Base-by-base conservation (phyloP, 2,329 filamentous ascomycete genomes). In the Colletotrichum spinosum region DNA sequence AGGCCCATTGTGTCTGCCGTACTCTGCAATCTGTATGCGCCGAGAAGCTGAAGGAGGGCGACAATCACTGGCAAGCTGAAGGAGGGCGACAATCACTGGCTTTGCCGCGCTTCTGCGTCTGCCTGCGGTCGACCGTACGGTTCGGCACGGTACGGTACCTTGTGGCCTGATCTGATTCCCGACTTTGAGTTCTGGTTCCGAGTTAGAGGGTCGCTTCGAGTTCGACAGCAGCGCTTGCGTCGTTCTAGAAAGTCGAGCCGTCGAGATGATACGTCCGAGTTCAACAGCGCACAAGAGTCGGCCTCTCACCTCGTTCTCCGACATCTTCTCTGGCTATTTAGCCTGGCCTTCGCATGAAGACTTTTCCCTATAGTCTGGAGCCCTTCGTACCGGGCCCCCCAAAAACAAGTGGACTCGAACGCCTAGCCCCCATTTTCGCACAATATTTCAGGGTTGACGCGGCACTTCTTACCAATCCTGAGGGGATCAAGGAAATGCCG, bases 1-100 rank as follows among this genome's bases (percentile, higher is more conserved):
- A 79, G 79, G 50, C 73, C 71, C 79, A 80, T 80, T 41, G 61
- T 51, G 39, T 52, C 39, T 60, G 45, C 38, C 49, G 55, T 42
- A 38, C 44, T 46, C 25, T 25, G 25, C 25, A 25, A 25, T 25
- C 25, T 25, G 25, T 25, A 54, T 49, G 45, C 12, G 49, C 55
- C 60, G 60, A 50, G 55, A 48, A 35, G 42, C 13, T 11, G 37
- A 51, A 34, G 13, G 25, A 17, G 45, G 25, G 33, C 37, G 12
- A 25, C 5, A 42, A 62, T 48, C 52, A 60, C 49, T 58, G 34
- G 39, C 46, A 48, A 35, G 42, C 13, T 11, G 37, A 51, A 34
- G 13, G 25, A 17, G 45, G 25, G 33, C 37, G 12, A 25, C 5
- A 42, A 62, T 48, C 52, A 60, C 49, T 58, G 34, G 39, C 46